These are phyloP conservation scores for Rheum nobile DNA, from an alignment of 148 eudicot genomes.

Conservation along the genomic window DNA sequence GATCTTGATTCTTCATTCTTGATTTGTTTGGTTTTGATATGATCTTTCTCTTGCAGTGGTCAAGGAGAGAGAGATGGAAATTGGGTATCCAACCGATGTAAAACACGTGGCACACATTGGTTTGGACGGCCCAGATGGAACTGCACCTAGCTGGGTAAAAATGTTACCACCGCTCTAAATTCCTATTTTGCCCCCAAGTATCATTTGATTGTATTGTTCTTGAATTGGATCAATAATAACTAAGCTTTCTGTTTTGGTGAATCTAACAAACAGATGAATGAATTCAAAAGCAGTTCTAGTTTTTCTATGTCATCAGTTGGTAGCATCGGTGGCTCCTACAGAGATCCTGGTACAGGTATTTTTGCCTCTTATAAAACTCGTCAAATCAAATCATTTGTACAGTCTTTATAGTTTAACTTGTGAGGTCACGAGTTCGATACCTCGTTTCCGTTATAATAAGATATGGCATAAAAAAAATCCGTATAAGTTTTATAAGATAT, in stretches of 20 bases:
- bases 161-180: too few relatives aligned
- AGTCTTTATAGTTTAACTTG: too few relatives aligned
- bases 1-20: too few relatives aligned
- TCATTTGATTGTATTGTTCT: not conserved
- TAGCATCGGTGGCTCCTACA: conserved; percentile 23
- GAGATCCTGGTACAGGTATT: conserved; percentile 17
- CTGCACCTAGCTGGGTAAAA: conserved; percentile 60
- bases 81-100: conserved; percentile 66
- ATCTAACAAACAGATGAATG: conserved; percentile 29
- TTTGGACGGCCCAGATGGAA: conserved; percentile 54
- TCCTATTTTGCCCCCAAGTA: not conserved
- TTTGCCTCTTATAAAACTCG: not conserved
- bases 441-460: too few relatives aligned
- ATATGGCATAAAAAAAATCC: not conserved
- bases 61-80: conserved; percentile 59
- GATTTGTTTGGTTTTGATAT: not conserved
- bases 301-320: conserved; percentile 20
- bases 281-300: conserved; percentile 24
- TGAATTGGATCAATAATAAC: not conserved
- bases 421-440: too few relatives aligned
- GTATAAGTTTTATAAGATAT: not conserved
- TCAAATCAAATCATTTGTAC: too few relatives aligned
- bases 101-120: conserved; percentile 77
- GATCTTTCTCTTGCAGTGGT: conserved; percentile 22
- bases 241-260: not conserved